Evolutionary conservation across 805 yeast genomes (phyloP), one percentile per base, ranked within the genome.

Genomic region (Candida chauliodis): DNA sequence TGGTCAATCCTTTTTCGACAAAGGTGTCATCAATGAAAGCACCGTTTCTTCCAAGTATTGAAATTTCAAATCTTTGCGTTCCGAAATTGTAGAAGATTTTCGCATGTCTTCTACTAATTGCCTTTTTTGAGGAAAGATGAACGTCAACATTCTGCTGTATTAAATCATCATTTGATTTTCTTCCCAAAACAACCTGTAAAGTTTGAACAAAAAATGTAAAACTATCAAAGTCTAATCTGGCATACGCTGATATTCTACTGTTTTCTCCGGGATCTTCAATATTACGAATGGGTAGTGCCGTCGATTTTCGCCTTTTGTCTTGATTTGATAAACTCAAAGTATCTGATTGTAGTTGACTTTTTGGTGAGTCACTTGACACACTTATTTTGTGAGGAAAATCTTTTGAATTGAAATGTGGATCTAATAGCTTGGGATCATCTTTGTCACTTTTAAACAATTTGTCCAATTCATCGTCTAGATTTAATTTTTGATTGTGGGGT

Each of bases 151-250:
- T 83, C 39, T 81, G 77, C 51, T 83, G 91, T 19, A 59, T 46
- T n/a, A 56, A 47, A 29, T 65, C 70, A 36, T 65, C 69, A 45
- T 55, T 53, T 8, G 90, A 84, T 42, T 86, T 75, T 50, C 99
- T 73, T n/a, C 99, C 99, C 30, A 93, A 68, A 7, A 91, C 76
- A 1, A 91, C 96, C 59, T 93, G 97, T 54, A 93, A 71, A 1
- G 99, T 93, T 63, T 93, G 99, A 8, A 93, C 96, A 51, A 91
- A 93, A 56, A 93, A 93, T 2, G 96, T 90, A 58, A 84, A 91
- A 46, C 86, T 79, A 43, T 86, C 96, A 58, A 93, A 93, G 57
- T 93, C 98, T 27, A 93, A 65, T 49, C 89, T 68, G 1, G 93
- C 93, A 57, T 77, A 77, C 3, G 81, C 81, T 18, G 77, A 75